Evolutionary conservation across 2,329 filamentous ascomycete genomes (phyloP).

Genomic region (Xylaria sp.): DNA sequence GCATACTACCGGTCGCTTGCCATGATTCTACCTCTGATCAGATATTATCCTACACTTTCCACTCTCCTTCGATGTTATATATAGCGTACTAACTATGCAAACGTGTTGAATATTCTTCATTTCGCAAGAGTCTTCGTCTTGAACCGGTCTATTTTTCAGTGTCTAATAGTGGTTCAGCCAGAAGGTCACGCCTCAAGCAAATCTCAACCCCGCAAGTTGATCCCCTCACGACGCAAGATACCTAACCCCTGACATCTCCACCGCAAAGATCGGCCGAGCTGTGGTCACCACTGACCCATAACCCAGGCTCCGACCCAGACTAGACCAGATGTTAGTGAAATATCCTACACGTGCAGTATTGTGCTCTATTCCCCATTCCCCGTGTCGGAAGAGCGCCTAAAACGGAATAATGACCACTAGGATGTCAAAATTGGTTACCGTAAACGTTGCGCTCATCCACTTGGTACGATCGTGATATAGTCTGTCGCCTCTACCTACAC

Average conservation of each 20-base stretch:
- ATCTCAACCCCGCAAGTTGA: constrained; percentile 35
- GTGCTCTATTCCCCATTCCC: constrained; percentile 14
- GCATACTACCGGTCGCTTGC: not conserved
- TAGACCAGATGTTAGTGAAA: not conserved
- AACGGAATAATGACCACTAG: constrained; percentile 19
- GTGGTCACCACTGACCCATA: constrained; percentile 4
- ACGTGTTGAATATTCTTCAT: not conserved
- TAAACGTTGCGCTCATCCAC: constrained; percentile 27
- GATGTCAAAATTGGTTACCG: constrained; percentile 24
- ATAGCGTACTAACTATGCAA: not conserved
- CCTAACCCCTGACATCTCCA: constrained; percentile 33
- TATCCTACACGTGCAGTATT: constrained; percentile 7
- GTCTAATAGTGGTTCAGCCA: not conserved
- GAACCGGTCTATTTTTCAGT: not conserved
- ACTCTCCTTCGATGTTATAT: not conserved
- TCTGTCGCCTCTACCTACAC: constrained; percentile 22
- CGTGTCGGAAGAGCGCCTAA: constrained; percentile 25
- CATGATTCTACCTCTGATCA: not conserved
- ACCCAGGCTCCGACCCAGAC: not conserved
- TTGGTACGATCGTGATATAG: constrained; percentile 27
- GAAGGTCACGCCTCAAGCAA: constrained; percentile 12
- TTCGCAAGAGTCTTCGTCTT: not conserved
- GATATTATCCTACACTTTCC: not conserved
- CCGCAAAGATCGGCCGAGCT: constrained; percentile 22
- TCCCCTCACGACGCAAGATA: constrained; percentile 24